Base-by-base conservation (phyloP, 805 yeast species). In the Saccharomycopsis amapae region DNA sequence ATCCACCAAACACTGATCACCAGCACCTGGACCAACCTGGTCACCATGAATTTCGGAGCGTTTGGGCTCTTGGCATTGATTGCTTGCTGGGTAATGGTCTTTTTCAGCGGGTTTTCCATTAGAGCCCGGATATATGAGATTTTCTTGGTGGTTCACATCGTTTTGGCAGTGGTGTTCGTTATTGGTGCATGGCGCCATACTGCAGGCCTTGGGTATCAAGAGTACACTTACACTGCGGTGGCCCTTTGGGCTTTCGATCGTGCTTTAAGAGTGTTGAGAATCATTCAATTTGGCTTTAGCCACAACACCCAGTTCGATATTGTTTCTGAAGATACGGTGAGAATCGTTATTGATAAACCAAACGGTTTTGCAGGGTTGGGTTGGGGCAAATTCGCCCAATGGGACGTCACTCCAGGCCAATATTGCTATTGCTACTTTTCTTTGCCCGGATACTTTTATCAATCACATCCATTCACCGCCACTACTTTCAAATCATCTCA, bases 201-300 rank as follows among this genome's bases (percentile, higher is more conserved):
- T 57, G 60, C 48, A 40, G 71, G 54, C n/a, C 46, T 68, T 43
- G 74, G 73, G 1, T 75, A 76, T 71, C 68, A 70, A 53, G 72
- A 68, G 46, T 76, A 71, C 63, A 55, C 72, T 18, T 77, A 74
- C 46, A 72, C 77, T 3, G 57, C 79, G 6, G 69, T 76, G 49
- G 80, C 76, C 0, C 67, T 86, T 6, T 87, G 95, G 95, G 71
- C 66, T 1, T 68, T 77, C 53, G 94, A 87, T 57, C 66, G 89
- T 45, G 49, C 76, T 0, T 56, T 74, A 12, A 71, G 95, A 52
- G 49, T 79, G 9, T 63, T 70, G 1, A 71, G 86, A 45, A 60
- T 85, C 1, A 44, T 72, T 12, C 56, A 64, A 26, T 80, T 81
- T 51, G 95, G 95, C 7, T 10, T 42, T n/a, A n/a, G 76, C 53